Base-by-base conservation (phyloP, 192 early-diverging fungal genomes). In the Coemansia sp. region DNA sequence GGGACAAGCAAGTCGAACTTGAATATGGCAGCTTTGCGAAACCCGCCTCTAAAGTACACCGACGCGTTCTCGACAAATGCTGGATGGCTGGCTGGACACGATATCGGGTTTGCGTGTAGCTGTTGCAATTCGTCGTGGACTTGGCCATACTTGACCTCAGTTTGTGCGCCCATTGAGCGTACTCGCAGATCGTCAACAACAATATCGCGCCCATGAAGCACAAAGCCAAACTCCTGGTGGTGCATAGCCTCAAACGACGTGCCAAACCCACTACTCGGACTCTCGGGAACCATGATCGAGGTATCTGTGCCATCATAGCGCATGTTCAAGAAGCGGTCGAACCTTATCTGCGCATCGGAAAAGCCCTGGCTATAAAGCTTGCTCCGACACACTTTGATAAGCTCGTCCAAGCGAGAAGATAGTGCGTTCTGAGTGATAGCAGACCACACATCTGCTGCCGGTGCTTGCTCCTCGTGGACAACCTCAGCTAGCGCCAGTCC, bases 291-390 rank as follows among this genome's bases (percentile, higher is more conserved):
- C 95, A 97, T 97, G 44, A 99, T 76, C 3, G 91, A 88, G 11
- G 91, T 92, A 72, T 97, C 95, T 1, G 97, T 97, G 13, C 96
- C 96, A 38, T 95, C 85, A 74, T 95, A 99, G 45, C 95, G 91
- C 61, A 99, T 76, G 74, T 96, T 96, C 27, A 95, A 74, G 69
- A 91, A 97, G 10, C 89, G 78, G 70, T 94, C 87, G 13, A 77
- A 70, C 4, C 75, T 62, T 46, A 93, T 91, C 20, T 66, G 69
- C 6, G 67, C 64, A 0, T 75, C 69, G 0, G 62, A 55, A 70
- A 95, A 97, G 6, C 95, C 94, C 84, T 97, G 92, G 0, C 73
- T 53, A 7, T 34, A 48, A 8, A 98, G 84, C 45, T 86, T 87
- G 20, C 61, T 39, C 2, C 48, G 61, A 46, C 91, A 91, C 3